Evolutionary conservation across 1,284 basidiomycete species (phyloP).

Genomic region (Leccinum pachyderme): DNA sequence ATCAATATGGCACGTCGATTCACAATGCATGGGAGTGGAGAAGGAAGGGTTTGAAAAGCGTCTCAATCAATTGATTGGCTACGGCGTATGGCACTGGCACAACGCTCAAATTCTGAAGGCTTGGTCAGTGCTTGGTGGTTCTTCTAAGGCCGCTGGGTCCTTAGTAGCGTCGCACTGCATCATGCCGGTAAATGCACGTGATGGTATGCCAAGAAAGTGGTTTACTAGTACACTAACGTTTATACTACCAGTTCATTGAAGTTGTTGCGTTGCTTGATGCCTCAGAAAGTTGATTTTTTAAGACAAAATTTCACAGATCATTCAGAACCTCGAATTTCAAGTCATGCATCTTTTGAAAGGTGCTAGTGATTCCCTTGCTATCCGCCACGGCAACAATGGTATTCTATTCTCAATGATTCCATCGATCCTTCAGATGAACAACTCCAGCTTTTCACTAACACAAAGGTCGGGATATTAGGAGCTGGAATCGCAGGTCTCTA

Average conservation of each 20-base stretch:
- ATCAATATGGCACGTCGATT: slow-evolving; percentile 23
- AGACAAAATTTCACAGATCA: not conserved
- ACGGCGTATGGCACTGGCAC: too few species aligned
- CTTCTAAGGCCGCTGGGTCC: too few species aligned
- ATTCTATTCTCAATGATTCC: not conserved
- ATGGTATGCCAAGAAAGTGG: too few species aligned
- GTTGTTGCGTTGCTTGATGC: too few species aligned
- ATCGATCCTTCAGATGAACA: slow-evolving; percentile 8
- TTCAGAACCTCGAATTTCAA: not conserved
- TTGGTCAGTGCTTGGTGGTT: too few species aligned
- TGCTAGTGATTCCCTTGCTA: slow-evolving; percentile 1
- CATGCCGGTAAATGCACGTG: too few species aligned
- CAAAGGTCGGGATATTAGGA: slow-evolving; percentile 20
- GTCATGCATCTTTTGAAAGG: not conserved
- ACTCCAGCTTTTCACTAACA: not conserved
- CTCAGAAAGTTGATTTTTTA: not conserved
- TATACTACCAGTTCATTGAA: too few species aligned
- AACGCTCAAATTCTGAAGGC: too few species aligned
- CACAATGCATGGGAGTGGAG: not conserved
- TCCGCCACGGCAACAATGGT: not conserved
- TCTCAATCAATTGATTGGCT: slow-evolving; percentile 9
- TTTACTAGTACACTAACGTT: too few species aligned
- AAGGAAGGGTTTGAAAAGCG: slow-evolving; percentile 2
- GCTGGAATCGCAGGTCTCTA: slow-evolving; percentile 27
- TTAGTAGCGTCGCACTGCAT: too few species aligned